These are phyloP conservation scores for Chloranthus sessilifolius DNA, from an alignment of 164 flowering plant species.

Conservation along the genomic window DNA sequence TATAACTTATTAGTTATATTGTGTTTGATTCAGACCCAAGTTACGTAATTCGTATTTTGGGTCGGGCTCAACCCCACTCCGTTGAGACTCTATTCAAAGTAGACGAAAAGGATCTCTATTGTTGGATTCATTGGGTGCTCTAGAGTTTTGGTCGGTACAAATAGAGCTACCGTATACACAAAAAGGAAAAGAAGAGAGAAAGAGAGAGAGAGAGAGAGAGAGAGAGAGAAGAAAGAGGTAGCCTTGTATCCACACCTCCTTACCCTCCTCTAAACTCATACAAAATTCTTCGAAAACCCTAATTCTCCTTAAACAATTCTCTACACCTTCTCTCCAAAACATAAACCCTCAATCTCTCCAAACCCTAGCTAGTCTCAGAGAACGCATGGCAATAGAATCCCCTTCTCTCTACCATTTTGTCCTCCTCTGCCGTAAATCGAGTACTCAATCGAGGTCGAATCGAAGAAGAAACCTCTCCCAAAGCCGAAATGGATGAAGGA, in stretches of 20 bases:
- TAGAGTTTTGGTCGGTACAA: too few relatives aligned
- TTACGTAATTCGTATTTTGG: too few relatives aligned
- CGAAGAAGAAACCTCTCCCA: constrained; percentile 30
- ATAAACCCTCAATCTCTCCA: not conserved
- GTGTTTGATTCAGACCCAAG: too few relatives aligned
- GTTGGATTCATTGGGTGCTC: too few relatives aligned
- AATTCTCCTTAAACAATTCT: not conserved
- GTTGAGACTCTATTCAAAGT: too few relatives aligned
- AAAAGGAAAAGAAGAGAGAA: too few relatives aligned
- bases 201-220: too few relatives aligned
- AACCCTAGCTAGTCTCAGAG: constrained; percentile 20
- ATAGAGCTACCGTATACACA: too few relatives aligned
- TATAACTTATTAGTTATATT: too few relatives aligned
- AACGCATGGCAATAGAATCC: constrained; percentile 18
- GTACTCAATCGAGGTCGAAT: constrained; percentile 28
- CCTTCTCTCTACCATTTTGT: constrained; percentile 23
- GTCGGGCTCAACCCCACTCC: too few relatives aligned
- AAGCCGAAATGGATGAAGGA: constrained; percentile 37
- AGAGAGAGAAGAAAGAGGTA: too few relatives aligned
- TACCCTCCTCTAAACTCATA: not conserved
- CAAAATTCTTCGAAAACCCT: not conserved
- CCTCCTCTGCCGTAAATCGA: constrained; percentile 15
- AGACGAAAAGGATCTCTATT: too few relatives aligned
- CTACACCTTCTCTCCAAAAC: not conserved
- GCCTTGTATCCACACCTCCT: constrained; percentile 9